Evolutionary conservation across 2,329 filamentous ascomycete genomes (phyloP).

Genomic region (Pseudohalonectria lignicola): DNA sequence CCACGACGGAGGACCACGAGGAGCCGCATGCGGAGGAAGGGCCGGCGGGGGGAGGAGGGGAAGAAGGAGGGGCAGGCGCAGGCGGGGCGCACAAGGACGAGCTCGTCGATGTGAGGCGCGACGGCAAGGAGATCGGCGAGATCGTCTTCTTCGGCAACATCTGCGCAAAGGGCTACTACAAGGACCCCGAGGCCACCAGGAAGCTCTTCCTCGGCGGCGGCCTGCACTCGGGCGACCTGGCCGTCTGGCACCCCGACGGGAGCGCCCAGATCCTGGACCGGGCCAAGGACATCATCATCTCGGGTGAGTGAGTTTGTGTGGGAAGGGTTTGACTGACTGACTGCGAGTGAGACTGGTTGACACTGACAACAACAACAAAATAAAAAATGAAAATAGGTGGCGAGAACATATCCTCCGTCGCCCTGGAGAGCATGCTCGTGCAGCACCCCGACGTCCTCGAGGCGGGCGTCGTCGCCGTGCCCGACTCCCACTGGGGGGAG

Average conservation of each 20-base stretch:
- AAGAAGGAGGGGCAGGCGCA: background rate
- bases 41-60: too few species aligned
- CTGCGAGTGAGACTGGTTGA: too few species aligned
- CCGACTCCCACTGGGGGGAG: constrained; percentile 90
- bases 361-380: too few species aligned
- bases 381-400: constrained; percentile 52
- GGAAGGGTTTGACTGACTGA: too few species aligned
- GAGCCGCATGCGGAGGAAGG: too few species aligned
- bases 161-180: constrained; percentile 84
- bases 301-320: too few species aligned
- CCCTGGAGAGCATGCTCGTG: constrained; percentile 79
- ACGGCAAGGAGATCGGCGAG: constrained; percentile 40
- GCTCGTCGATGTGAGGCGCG: constrained; percentile 41
- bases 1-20: too few species aligned
- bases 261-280: constrained; percentile 86
- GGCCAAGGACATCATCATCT: constrained; percentile 97
- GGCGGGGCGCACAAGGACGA: constrained; percentile 12
- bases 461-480: constrained; percentile 78
- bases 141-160: constrained; percentile 81
- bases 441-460: constrained; percentile 85
- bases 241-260: constrained; percentile 86
- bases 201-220: constrained; percentile 84
- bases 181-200: constrained; percentile 72
- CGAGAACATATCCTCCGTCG: constrained; percentile 93
- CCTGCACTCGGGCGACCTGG: constrained; percentile 81